Evolutionary conservation across 2,329 filamentous ascomycete species (phyloP).

Genomic region (Colletotrichum tropicicola): DNA sequence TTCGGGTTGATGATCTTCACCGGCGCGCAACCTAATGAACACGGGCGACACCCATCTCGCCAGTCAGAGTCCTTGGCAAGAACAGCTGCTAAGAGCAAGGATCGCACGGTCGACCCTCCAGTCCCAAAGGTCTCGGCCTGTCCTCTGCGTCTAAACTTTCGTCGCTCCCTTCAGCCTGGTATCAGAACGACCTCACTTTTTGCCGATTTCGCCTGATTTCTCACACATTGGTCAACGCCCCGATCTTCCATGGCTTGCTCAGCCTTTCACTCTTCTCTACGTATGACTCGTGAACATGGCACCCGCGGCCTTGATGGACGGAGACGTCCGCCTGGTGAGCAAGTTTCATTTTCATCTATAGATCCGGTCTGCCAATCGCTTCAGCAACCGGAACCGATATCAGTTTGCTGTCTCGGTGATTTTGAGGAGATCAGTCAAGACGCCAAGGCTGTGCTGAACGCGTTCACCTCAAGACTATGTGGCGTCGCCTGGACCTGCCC

Average conservation of each 20-base stretch:
- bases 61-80: constrained; percentile 12
- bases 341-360: constrained; percentile 5
- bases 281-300: constrained; percentile 3
- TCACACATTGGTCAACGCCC: background rate
- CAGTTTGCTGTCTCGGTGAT: background rate
- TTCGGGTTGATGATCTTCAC: background rate
- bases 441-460: constrained; percentile 3
- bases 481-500: constrained; percentile 1
- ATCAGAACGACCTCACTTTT: constrained; percentile 2
- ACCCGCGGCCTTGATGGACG: background rate
- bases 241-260: background rate
- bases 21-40: background rate
- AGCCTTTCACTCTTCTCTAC: background rate
- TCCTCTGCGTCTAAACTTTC: background rate
- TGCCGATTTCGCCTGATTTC: background rate
- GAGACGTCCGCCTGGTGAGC: background rate
- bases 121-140: constrained; percentile 1
- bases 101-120: background rate
- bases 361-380: constrained; percentile 8
- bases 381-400: constrained; percentile 11
- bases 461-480: constrained; percentile 6
- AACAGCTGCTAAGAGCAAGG: background rate
- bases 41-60: background rate
- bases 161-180: background rate
- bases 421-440: background rate